These are phyloP conservation scores for Aspergillus luchuensis DNA, from an alignment of 2,329 filamentous ascomycete species.

Conservation along the genomic window DNA sequence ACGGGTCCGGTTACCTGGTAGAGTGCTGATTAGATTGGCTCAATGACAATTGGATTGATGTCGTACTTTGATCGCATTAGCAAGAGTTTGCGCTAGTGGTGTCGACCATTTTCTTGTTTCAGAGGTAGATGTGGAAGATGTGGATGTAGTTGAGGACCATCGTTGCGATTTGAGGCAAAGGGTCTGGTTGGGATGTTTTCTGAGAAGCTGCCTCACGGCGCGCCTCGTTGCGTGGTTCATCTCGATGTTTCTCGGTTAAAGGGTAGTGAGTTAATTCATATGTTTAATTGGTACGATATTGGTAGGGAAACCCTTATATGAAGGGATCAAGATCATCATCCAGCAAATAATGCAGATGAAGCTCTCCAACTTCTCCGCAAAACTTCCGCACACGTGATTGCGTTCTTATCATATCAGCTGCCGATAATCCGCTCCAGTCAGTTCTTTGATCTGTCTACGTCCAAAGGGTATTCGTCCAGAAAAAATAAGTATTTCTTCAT, in stretches of 20 bases:
- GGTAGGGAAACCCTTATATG: background rate
- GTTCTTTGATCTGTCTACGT: background rate
- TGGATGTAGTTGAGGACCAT: conserved; percentile 36
- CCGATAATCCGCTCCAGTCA: background rate
- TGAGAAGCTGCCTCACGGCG: conserved; percentile 29
- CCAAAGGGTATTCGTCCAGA: background rate
- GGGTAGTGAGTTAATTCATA: background rate
- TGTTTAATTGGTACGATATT: background rate
- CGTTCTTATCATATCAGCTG: conserved; percentile 15
- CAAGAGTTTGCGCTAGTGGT: conserved; percentile 82
- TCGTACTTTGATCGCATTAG: conserved; percentile 78
- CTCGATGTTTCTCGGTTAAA: background rate
- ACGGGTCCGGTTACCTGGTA: conserved; percentile 82
- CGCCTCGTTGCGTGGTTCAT: conserved; percentile 36
- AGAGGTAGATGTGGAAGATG: background rate
- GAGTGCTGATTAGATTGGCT: background rate
- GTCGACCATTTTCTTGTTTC: conserved; percentile 77
- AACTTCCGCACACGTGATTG: conserved; percentile 31
- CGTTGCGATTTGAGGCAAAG: conserved; percentile 24
- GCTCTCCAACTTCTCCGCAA: conserved; percentile 30
- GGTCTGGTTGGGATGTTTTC: conserved; percentile 21
- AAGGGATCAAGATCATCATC: no score
- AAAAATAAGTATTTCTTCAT: background rate
- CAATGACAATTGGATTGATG: background rate
- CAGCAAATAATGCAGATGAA: background rate